These are phyloP conservation scores for Cyclaneusma minus DNA, from an alignment of 2,329 filamentous ascomycete genomes.

Conservation along the genomic window DNA sequence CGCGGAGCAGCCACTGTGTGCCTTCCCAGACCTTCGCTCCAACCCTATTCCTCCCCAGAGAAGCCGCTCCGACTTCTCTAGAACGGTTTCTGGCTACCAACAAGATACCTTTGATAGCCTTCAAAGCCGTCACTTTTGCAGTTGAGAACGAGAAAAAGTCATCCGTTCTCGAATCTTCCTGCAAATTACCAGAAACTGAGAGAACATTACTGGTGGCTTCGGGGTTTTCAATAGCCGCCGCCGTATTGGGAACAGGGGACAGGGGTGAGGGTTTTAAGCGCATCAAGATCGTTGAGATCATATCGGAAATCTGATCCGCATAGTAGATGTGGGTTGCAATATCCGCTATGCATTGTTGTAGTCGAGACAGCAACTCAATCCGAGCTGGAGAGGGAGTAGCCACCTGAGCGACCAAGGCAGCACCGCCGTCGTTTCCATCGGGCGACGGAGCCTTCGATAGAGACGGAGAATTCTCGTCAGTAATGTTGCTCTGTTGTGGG, in stretches of 20 bases:
- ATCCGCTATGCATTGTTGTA: constrained; percentile 77
- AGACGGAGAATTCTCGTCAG: constrained; percentile 4
- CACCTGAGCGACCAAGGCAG: constrained; percentile 20
- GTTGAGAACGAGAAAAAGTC: constrained; percentile 48
- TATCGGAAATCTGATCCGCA: constrained; percentile 87
- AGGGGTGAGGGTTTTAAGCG: constrained; percentile 53
- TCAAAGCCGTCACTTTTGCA: constrained; percentile 51
- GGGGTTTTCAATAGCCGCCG: constrained; percentile 26
- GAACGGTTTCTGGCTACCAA: constrained; percentile 60
- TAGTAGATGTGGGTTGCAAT: constrained; percentile 94
- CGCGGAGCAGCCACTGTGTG: constrained; percentile 84
- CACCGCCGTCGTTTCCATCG: constrained; percentile 10
- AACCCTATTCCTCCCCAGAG: constrained; percentile 58
- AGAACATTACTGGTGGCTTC: constrained; percentile 30
- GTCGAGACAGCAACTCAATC: constrained; percentile 47
- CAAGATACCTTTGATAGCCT: constrained; percentile 69
- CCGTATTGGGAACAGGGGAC: constrained; percentile 25
- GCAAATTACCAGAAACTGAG: constrained; percentile 28
- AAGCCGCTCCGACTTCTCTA: constrained; percentile 39
- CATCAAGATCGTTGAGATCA: constrained; percentile 67
- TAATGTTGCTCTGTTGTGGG: constrained; percentile 17
- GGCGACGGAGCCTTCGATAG: constrained; percentile 5
- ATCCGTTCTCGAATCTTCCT: constrained; percentile 35
- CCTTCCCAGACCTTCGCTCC: constrained; percentile 83
- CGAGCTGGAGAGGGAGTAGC: constrained; percentile 34